Evolutionary conservation across 169 alveolate species (phyloP), one percentile per base, ranked within the genome.

Genomic region (Perkinsus chesapeaki): DNA sequence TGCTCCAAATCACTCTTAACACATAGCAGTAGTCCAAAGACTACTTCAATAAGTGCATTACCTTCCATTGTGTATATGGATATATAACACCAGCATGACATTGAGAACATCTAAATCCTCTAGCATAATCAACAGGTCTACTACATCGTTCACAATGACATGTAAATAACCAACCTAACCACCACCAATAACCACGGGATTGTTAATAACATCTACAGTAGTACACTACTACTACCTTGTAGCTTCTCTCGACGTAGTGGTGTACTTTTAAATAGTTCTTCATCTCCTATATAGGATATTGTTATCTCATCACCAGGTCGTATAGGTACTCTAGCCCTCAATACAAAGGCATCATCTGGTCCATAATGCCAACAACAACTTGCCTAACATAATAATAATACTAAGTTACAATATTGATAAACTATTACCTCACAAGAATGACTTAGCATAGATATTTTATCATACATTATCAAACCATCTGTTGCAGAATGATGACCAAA

Each of bases 281-380:
- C 97, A 92, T 96, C 97, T 1, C 96, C 95, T 39, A 96, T 96
- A 93, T 96, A 96, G 48, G 96, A 95, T 47, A 96, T 96, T 16
- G 97, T 95, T 16, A 96, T 93, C 82, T 96, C 97, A 92, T 94
- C 96, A 37, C 96, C 97, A 31, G 93, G 93, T 20, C 92, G 93
- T 38, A 96, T 48, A 39, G 92, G 91, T 90, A 93, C 95, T 31
- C 96, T 93, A 0, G 96, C 96, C 39, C 96, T 93, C 93, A 96
- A 39, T 7, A 95, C 94, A 73, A 95, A 96, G 34, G 96, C 94
- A 91, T 96, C 96, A 31, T 92, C 96, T 48, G 91, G 95, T 7
- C 97, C 97, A 91, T 95, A 96, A 82, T 94, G 96, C 97, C 97
- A 96, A 73, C 96, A 96, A 37, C 96, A 95, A 39, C 96, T 72